Conservation (phyloP, 2,329 filamentous ascomycete genomes). For the Dothistroma pini region DNA sequence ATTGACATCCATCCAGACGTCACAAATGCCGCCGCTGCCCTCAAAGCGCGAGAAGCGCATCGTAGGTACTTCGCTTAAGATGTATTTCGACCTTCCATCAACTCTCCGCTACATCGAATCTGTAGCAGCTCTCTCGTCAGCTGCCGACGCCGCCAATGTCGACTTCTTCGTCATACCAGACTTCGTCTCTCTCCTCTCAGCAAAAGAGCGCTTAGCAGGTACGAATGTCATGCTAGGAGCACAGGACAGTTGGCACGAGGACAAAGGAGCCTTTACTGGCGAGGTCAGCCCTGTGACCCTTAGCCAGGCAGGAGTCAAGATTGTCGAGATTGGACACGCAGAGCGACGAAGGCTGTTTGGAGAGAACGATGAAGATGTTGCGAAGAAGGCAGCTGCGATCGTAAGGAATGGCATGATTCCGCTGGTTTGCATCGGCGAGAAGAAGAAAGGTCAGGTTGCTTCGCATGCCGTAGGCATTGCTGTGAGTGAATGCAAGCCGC, state of each 20-base stretch:
- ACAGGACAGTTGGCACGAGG: slow-evolving; percentile 70
- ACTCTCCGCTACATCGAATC: slow-evolving; percentile 52
- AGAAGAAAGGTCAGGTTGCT: slow-evolving; percentile 44
- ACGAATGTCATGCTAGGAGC: slow-evolving; percentile 64
- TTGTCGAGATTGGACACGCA: slow-evolving; percentile 79
- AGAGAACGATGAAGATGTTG: slow-evolving; percentile 67
- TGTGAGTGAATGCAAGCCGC: slow-evolving; percentile 61
- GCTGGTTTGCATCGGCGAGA: slow-evolving; percentile 77
- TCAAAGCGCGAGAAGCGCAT: slow-evolving; percentile 53
- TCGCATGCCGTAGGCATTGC: slow-evolving; percentile 55
- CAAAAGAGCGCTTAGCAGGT: slow-evolving; percentile 44
- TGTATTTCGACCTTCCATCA: slow-evolving; percentile 69
- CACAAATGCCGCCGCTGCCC: slow-evolving; percentile 32
- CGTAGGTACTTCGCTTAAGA: slow-evolving; percentile 71
- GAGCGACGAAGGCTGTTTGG: slow-evolving; percentile 69
- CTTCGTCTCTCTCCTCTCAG: slow-evolving; percentile 63
- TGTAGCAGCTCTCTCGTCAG: slow-evolving; percentile 46
- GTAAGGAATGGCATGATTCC: slow-evolving; percentile 68
- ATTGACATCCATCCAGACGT: neutral
- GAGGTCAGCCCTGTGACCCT: slow-evolving; percentile 69
- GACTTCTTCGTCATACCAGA: slow-evolving; percentile 78
- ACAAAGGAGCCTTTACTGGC: slow-evolving; percentile 71
- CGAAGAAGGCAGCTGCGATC: slow-evolving; percentile 66
- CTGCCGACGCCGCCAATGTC: slow-evolving; percentile 53
- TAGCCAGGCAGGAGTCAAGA: slow-evolving; percentile 61